Percentiles rank a stretch among this genome's conserved stretches.
phyloP scores from a whole-genome alignment of 495 filamentous ascomycete genomes.

The Viridothelium virens region DNA sequence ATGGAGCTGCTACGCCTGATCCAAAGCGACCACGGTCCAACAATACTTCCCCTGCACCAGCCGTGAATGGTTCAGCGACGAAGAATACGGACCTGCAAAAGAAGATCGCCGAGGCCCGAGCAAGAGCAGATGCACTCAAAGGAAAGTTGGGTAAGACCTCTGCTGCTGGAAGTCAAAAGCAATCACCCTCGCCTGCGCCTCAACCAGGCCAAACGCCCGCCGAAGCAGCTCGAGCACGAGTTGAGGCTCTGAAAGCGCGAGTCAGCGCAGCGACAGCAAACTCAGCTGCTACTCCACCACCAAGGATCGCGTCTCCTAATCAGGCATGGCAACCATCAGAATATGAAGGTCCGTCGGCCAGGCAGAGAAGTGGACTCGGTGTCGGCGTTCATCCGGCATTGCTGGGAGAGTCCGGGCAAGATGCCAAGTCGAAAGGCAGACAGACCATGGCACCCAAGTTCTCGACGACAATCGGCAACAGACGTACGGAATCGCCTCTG shows the following conservation, averaged over 20 bases:
- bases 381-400: conserved; percentile 83
- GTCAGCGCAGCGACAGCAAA: conserved; percentile 66
- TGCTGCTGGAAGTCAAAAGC: conserved; percentile 37
- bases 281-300: conserved; percentile 40
- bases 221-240: conserved; percentile 23
- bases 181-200: conserved; percentile 29
- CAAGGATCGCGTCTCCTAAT: conserved; percentile 35
- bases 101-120: conserved; percentile 56
- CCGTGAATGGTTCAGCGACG: conserved; percentile 32
- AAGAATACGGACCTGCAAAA: conserved; percentile 49
- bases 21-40: conserved; percentile 51
- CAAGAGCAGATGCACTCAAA: conserved; percentile 53
- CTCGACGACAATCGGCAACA: conserved; percentile 52
- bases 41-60: conserved; percentile 49
- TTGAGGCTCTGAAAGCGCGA: conserved; percentile 20
- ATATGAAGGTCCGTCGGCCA: conserved; percentile 44
- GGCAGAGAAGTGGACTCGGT: conserved; percentile 69
- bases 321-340: conserved; percentile 38
- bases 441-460: conserved; percentile 48
- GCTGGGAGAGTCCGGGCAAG: conserved; percentile 62
- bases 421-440: conserved; percentile 51
- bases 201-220: conserved; percentile 9
- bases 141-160: conserved; percentile 41
- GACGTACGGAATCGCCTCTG: conserved; percentile 47
- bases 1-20: conserved; percentile 45